Conservation (phyloP, 2,329 filamentous ascomycete species). For the Cucurbitaria berberidis region DNA sequence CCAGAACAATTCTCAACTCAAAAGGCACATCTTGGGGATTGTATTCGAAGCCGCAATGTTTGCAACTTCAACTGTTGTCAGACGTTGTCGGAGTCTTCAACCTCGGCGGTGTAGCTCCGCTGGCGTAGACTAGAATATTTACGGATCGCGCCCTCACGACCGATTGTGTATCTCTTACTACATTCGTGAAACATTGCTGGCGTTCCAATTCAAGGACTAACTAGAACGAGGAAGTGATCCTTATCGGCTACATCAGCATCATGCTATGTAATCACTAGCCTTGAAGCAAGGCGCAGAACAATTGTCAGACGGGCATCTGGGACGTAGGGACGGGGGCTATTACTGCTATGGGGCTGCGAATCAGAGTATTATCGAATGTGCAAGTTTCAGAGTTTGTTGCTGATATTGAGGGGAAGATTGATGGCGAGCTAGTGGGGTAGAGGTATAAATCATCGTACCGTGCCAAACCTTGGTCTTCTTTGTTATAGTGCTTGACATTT, state of each 20-base stretch:
- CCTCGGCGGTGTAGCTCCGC: too few relatives aligned
- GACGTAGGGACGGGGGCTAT: slow-evolving; percentile 26
- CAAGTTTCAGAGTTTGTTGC: slow-evolving; percentile 31
- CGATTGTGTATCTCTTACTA: background rate
- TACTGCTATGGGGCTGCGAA: slow-evolving; percentile 39
- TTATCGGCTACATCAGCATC: too few relatives aligned
- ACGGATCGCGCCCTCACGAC: too few relatives aligned
- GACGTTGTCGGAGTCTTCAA: too few relatives aligned
- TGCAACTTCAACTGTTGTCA: background rate
- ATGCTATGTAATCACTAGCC: too few relatives aligned
- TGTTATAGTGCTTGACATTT: background rate
- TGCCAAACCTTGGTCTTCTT: background rate
- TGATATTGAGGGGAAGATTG: slow-evolving; percentile 26
- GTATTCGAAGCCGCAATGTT: background rate
- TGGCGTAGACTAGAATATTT: too few relatives aligned
- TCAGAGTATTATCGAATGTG: slow-evolving; percentile 29
- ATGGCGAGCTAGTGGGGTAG: slow-evolving; percentile 22
- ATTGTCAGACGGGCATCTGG: slow-evolving; percentile 31
- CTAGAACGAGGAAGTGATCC: background rate
- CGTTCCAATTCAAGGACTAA: background rate
- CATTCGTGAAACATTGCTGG: background rate
- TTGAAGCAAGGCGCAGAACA: slow-evolving; percentile 52
- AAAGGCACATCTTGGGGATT: too few relatives aligned
- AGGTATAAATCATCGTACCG: background rate
- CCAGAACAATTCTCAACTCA: background rate